A percentile compares a stretch with the other conserved stretches of the same genome.
Evolutionary conservation across 805 yeast species (phyloP).

Genomic region (Candida yuanshanica): DNA sequence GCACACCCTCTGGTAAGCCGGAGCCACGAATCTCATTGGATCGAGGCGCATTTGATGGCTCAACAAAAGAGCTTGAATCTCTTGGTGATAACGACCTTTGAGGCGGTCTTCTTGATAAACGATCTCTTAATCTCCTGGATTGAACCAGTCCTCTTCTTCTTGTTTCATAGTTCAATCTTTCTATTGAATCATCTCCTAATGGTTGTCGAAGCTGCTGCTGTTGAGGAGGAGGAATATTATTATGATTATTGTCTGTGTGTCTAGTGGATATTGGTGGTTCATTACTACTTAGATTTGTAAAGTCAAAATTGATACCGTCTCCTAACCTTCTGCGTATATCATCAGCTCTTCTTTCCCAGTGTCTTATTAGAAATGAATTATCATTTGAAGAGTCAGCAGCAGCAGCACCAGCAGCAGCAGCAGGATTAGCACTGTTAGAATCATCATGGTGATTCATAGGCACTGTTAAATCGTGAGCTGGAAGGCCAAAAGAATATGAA

Average conservation of each 20-base stretch:
- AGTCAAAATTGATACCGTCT: background rate
- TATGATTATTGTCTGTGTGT: background rate
- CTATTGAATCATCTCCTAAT: no score
- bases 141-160: background rate
- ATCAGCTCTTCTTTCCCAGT: conserved; percentile 2
- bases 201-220: no score
- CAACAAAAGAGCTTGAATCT: background rate
- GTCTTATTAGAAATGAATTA: background rate
- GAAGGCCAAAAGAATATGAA: background rate
- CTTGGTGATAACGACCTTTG: background rate
- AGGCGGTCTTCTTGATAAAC: background rate
- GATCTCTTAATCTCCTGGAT: background rate
- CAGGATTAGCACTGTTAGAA: background rate
- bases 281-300: background rate
- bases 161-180: background rate
- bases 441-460: background rate
- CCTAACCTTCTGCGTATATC: background rate
- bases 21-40: no score
- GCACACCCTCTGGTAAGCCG: no score
- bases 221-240: no score
- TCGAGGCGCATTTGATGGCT: no score
- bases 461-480: background rate
- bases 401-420: background rate
- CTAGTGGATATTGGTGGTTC: background rate
- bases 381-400: background rate